A percentile compares a stretch with the other conserved stretches of the same genome.
These are phyloP conservation scores for Pyricularia sp. DNA, from an alignment of 2,329 filamentous ascomycete genomes.

Conservation along the genomic window DNA sequence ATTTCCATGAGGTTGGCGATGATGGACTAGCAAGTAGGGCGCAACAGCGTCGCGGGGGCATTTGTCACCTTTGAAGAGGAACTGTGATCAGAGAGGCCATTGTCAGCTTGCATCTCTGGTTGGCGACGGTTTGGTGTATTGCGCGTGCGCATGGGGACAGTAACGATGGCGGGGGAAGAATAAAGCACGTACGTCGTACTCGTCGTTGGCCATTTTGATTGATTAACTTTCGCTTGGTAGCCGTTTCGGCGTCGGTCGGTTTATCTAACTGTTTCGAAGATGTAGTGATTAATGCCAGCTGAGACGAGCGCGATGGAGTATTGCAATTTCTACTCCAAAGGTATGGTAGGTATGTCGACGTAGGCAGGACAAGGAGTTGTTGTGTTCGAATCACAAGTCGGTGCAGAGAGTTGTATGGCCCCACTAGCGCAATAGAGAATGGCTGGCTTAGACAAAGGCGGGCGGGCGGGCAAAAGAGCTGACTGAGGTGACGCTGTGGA, in stretches of 20 bases:
- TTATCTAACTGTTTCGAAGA: not conserved
- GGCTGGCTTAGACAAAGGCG: not conserved
- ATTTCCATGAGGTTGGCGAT: constrained; percentile 15
- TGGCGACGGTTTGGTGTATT: constrained; percentile 7
- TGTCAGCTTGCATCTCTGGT: constrained; percentile 10
- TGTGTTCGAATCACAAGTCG: not conserved
- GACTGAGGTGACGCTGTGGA: not conserved
- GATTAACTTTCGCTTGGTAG: not conserved
- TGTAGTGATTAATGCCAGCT: not conserved
- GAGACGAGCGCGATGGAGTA: not conserved
- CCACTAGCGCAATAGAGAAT: not conserved
- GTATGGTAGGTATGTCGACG: not conserved
- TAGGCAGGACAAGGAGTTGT: not conserved
- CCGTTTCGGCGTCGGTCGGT: not conserved
- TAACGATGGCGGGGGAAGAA: constrained; percentile 11
- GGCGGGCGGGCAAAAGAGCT: not conserved
- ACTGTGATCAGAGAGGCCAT: constrained; percentile 42
- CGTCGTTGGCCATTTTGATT: constrained; percentile 91
- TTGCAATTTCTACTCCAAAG: not conserved
- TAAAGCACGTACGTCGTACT: constrained; percentile 78
- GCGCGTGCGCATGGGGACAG: constrained; percentile 1
- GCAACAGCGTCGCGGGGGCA: constrained; percentile 8
- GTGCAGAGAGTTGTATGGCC: not conserved
- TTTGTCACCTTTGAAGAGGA: constrained; percentile 89
- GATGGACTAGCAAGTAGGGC: constrained; percentile 1